phyloP scores from a whole-genome alignment of 2,329 filamentous ascomycete genomes.

The Alternaria atra region DNA sequence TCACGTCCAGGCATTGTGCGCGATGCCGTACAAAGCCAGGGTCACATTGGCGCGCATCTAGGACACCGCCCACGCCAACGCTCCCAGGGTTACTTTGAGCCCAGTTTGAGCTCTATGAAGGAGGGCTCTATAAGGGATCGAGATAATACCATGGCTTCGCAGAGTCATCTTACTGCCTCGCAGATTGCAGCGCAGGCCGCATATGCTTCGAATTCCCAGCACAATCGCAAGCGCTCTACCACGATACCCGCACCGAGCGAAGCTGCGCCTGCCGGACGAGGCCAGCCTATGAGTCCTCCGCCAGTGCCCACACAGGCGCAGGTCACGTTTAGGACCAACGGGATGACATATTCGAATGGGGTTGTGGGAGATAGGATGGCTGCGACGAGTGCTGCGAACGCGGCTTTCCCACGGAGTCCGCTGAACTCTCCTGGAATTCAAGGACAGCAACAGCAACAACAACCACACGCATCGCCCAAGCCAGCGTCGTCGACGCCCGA shows the following conservation, averaged over 20 bases:
- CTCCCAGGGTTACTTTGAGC: conserved; percentile 79
- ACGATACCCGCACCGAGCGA: conserved; percentile 70
- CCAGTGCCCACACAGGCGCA: conserved; percentile 56
- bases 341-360: conserved; percentile 67
- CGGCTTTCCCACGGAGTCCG: conserved; percentile 73
- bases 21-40: conserved; percentile 44
- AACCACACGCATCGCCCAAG: conserved; percentile 46
- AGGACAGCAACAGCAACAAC: conserved; percentile 26
- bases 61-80: conserved; percentile 72
- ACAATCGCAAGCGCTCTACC: conserved; percentile 73
- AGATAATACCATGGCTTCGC: conserved; percentile 54
- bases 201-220: conserved; percentile 68
- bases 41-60: conserved; percentile 46
- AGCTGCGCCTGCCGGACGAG: conserved; percentile 25
- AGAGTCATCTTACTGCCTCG: conserved; percentile 66
- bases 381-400: conserved; percentile 76
- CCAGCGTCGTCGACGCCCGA: conserved; percentile 35
- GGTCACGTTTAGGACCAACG: conserved; percentile 53
- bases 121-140: conserved; percentile 58
- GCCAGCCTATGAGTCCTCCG: conserved; percentile 64
- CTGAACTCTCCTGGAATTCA: conserved; percentile 54
- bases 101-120: conserved; percentile 69
- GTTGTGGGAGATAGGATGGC: conserved; percentile 68
- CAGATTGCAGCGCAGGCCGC: conserved; percentile 83
- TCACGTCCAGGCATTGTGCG: conserved; percentile 49